Percentiles rank a stretch among this genome's conserved stretches.
Conservation (phyloP, 169 alveolate species). For the Babesia microti region DNA sequence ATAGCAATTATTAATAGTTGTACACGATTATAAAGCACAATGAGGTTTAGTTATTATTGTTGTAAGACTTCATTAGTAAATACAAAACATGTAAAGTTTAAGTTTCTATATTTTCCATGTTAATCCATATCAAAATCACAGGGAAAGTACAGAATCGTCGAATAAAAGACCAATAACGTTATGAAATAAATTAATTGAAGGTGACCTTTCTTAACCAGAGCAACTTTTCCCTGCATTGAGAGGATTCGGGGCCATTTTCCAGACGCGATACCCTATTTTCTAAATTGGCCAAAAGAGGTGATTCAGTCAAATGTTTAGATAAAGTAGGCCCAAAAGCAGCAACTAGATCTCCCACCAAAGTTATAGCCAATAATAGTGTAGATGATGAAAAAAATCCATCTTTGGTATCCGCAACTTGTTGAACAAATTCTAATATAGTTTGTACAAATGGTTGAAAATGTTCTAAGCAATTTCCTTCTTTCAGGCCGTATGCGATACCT, state of each 20-base stretch:
- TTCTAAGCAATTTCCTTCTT: constrained; percentile 64
- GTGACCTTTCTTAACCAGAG: too few relatives aligned
- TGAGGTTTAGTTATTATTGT: too few relatives aligned
- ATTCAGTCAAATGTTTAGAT: constrained; percentile 27
- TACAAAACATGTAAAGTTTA: too few relatives aligned
- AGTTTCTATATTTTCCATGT: too few relatives aligned
- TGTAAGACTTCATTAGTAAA: too few relatives aligned
- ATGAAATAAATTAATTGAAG: too few relatives aligned
- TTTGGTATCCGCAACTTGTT: constrained; percentile 50
- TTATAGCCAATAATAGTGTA: constrained; percentile 21
- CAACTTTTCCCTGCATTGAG: constrained; percentile 38
- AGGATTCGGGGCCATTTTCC: constrained; percentile 6
- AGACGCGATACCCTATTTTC: constrained; percentile 21
- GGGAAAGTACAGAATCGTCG: too few relatives aligned
- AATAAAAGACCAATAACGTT: too few relatives aligned
- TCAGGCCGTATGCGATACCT: constrained; percentile 76
- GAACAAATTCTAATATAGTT: constrained; percentile 65
- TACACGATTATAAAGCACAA: too few relatives aligned
- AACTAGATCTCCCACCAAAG: constrained; percentile 36
- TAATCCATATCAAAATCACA: too few relatives aligned
- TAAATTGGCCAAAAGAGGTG: constrained; percentile 12
- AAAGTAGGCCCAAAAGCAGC: constrained; percentile 37
- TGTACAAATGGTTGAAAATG: constrained; percentile 63
- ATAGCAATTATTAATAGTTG: too few relatives aligned
- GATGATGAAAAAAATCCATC: constrained; percentile 16